Conservation (phyloP, 352 stramenopile species). For the Globisporangium splendens region DNA sequence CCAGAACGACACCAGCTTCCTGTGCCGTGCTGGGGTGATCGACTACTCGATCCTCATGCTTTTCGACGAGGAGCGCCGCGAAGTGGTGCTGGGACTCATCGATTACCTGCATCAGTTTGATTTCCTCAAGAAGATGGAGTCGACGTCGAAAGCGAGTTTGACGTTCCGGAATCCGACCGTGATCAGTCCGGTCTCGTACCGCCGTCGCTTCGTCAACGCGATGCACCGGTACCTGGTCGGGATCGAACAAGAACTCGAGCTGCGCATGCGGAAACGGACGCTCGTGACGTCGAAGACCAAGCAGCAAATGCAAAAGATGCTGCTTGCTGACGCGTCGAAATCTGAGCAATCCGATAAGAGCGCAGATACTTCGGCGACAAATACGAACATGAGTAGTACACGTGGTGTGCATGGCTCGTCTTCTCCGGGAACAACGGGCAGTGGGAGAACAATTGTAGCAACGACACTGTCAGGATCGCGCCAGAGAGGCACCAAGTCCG, state of each 20-base stretch:
- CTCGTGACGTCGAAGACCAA: slow-evolving; percentile 23
- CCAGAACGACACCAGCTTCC: slow-evolving; percentile 73
- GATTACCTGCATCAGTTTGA: slow-evolving; percentile 88
- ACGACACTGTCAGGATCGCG: too few relatives aligned
- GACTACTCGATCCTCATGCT: slow-evolving; percentile 86
- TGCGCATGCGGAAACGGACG: slow-evolving; percentile 58
- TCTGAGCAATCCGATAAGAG: too few relatives aligned
- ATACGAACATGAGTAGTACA: too few relatives aligned
- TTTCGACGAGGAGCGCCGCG: slow-evolving; percentile 76
- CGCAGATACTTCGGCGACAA: too few relatives aligned
- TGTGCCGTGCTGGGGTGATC: slow-evolving; percentile 72
- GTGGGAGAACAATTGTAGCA: too few relatives aligned
- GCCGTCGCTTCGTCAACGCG: slow-evolving; percentile 75
- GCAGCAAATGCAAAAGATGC: slow-evolving; percentile 3
- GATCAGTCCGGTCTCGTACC: slow-evolving; percentile 79
- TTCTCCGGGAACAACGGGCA: too few relatives aligned
- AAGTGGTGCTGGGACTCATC: slow-evolving; percentile 76
- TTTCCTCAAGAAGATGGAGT: slow-evolving; percentile 89
- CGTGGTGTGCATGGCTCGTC: too few relatives aligned
- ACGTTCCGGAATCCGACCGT: slow-evolving; percentile 84
- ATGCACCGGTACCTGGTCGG: slow-evolving; percentile 82
- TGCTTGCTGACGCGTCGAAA: background rate
- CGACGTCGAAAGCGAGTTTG: slow-evolving; percentile 79
- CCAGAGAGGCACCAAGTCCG: too few relatives aligned
- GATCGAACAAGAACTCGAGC: slow-evolving; percentile 70